Base-by-base conservation (phyloP, 495 filamentous ascomycete genomes). In the Penicillium ochrochloron region DNA sequence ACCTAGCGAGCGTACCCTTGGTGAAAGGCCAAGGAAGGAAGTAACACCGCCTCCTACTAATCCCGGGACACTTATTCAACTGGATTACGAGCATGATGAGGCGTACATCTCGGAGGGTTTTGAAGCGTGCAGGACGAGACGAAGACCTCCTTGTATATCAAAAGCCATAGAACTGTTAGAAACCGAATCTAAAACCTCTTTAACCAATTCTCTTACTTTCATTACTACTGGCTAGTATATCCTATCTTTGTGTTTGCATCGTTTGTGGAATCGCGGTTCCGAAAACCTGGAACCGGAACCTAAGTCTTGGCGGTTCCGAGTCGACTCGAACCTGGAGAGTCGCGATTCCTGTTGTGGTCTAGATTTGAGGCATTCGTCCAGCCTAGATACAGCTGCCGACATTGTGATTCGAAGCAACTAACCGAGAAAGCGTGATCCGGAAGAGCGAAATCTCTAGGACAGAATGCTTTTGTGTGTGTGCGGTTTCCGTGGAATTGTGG, bases 271-370 rank as follows among this genome's bases (percentile, higher is more conserved):
- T 61, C 58, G 57, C 63, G 58, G 46, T 61, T 66, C 51, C 44
- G 23, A 57, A 31, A 61, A 56, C 33, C 34, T 57, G 39, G 51
- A 66, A 66, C 50, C 37, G 27, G 63, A 61, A 61, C 58, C 52
- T 66, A 58, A 44, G 35, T 61, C 52, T 66, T 61, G 63, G 57
- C 51, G 58, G 57, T 61, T 14, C 52, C 57, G 58, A 61, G 51
- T 57, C 58, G 63, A 66, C 56, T 57, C 58, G 63, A 61, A 61
- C 58, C 57, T 66, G 59, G 57, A 61, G 58, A 66, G 53, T 66
- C 63, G 63, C 57, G 58, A 60, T 33, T 66, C 57, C 63, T 59
- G 54, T 31, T 21, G 53, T 57, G 53, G 53, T 57, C 53, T 57
- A 57, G 29, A 31, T 31, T 31, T 31, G 29, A 31, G 29, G 29